Conservation (phyloP, 2,329 filamentous ascomycete genomes). For the Penicillium psychrosexuale region DNA sequence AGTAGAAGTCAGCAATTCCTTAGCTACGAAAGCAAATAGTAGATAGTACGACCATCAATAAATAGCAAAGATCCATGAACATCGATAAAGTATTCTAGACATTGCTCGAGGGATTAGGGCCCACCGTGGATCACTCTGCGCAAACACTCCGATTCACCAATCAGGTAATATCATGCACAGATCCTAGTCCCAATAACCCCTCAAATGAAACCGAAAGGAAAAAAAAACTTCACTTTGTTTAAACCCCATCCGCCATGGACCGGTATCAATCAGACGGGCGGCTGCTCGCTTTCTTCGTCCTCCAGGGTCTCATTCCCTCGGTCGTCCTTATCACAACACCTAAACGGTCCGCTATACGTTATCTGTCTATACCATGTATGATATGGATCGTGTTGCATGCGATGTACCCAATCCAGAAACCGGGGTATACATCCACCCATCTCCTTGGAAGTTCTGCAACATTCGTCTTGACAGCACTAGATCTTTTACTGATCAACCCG, state of each 20-base stretch:
- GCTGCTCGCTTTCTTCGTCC: background rate
- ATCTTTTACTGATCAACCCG: slow-evolving; percentile 16
- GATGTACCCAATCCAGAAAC: background rate
- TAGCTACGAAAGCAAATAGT: background rate
- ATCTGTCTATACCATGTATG: slow-evolving; percentile 10
- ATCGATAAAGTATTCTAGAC: no score
- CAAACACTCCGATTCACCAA: background rate
- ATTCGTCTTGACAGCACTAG: slow-evolving; percentile 8
- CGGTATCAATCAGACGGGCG: background rate
- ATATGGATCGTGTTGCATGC: slow-evolving; percentile 4
- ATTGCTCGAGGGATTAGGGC: background rate
- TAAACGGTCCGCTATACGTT: slow-evolving; percentile 11
- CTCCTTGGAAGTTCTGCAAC: slow-evolving; percentile 1
- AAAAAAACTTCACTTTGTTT: background rate
- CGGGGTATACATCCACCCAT: background rate
- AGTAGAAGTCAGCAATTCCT: background rate
- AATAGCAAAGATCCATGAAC: background rate
- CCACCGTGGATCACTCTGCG: background rate
- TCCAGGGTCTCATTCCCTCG: slow-evolving; percentile 2
- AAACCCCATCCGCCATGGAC: background rate
- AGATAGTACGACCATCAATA: background rate
- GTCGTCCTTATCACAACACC: slow-evolving; percentile 10
- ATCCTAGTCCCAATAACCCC: background rate
- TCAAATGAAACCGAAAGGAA: background rate
- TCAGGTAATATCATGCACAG: background rate